A percentile compares a stretch with the other conserved stretches of the same genome.
These are phyloP conservation scores for Geotrichum phurueaensis DNA, from an alignment of 1,139 yeast genomes.

Conservation along the genomic window DNA sequence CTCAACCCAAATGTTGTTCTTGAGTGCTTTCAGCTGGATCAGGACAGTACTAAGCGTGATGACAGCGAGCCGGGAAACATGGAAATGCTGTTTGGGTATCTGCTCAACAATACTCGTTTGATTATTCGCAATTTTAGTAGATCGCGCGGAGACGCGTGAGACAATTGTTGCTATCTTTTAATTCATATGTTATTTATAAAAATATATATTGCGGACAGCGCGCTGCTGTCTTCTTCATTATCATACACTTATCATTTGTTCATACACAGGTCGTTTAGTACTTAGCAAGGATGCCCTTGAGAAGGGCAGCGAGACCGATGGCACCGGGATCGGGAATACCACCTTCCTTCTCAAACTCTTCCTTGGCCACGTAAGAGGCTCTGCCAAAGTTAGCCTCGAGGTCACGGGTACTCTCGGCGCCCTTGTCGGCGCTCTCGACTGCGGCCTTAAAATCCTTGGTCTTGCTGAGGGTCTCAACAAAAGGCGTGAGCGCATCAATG, in stretches of 20 bases:
- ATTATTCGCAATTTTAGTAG: not conserved
- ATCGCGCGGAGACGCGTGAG: not conserved
- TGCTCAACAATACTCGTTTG: not conserved
- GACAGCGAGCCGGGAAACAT: not conserved
- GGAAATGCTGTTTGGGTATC: not conserved
- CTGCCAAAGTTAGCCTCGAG: constrained; percentile 86
- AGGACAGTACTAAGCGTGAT: not conserved
- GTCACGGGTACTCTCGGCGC: constrained; percentile 68
- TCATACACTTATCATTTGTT: not conserved
- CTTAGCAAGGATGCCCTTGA: constrained; percentile 15
- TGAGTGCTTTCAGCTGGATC: not conserved
- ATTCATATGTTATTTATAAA: not conserved
- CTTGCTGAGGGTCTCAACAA: constrained; percentile 56
- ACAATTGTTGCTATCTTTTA: not conserved
- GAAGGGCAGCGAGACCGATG: constrained; percentile 34
- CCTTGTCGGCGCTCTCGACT: constrained; percentile 59
- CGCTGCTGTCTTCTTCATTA: not conserved
- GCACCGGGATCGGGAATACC: constrained; percentile 94
- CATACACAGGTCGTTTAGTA: not conserved
- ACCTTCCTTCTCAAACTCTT: constrained; percentile 42
- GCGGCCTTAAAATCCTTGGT: constrained; percentile 51
- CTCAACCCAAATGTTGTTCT: not conserved
- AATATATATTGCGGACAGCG: not conserved
- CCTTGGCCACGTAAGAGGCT: constrained; percentile 77
- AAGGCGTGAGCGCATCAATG: constrained; percentile 57